Conservation (phyloP, 805 yeast species). For the Yamadazyma akitaensis region DNA sequence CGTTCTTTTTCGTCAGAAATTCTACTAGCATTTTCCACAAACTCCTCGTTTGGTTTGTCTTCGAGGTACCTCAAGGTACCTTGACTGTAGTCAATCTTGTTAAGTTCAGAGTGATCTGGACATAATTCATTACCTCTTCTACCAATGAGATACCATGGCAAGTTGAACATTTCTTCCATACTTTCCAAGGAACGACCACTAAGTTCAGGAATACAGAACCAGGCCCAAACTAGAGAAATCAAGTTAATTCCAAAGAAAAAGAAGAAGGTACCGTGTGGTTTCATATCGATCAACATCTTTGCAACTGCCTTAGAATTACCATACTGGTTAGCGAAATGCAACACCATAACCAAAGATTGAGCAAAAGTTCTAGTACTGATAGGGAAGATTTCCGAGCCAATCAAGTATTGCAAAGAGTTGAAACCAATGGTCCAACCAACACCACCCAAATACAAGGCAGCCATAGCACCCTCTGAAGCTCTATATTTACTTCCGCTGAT, state of each 20-base stretch:
- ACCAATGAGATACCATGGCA: slow-evolving; percentile 59
- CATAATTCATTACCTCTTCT: slow-evolving; percentile 50
- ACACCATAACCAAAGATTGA: slow-evolving; percentile 49
- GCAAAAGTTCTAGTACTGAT: slow-evolving; percentile 48
- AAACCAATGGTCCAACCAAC: slow-evolving; percentile 60
- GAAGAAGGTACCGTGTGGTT: slow-evolving; percentile 49
- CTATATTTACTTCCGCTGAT: slow-evolving; percentile 28
- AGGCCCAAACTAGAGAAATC: slow-evolving; percentile 43
- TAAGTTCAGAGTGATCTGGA: slow-evolving; percentile 48
- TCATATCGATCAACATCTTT: slow-evolving; percentile 44
- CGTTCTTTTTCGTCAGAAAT: slow-evolving; percentile 12
- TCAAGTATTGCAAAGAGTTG: slow-evolving; percentile 53
- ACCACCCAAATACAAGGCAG: slow-evolving; percentile 48
- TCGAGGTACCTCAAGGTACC: slow-evolving; percentile 15
- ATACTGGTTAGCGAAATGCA: slow-evolving; percentile 56
- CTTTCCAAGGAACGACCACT: slow-evolving; percentile 50
- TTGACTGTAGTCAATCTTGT: slow-evolving; percentile 23
- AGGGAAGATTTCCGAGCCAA: slow-evolving; percentile 56
- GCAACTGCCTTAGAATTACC: slow-evolving; percentile 58
- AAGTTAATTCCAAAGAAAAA: slow-evolving; percentile 45
- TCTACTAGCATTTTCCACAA: slow-evolving; percentile 12
- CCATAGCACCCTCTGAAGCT: slow-evolving; percentile 49
- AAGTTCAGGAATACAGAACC: slow-evolving; percentile 51
- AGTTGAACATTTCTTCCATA: slow-evolving; percentile 49
- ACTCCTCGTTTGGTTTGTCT: slow-evolving; percentile 8